A percentile compares a stretch with the other conserved stretches of the same genome.
phyloP scores from a whole-genome alignment of 345 rosid species.

The Melaleuca quinquenervia region DNA sequence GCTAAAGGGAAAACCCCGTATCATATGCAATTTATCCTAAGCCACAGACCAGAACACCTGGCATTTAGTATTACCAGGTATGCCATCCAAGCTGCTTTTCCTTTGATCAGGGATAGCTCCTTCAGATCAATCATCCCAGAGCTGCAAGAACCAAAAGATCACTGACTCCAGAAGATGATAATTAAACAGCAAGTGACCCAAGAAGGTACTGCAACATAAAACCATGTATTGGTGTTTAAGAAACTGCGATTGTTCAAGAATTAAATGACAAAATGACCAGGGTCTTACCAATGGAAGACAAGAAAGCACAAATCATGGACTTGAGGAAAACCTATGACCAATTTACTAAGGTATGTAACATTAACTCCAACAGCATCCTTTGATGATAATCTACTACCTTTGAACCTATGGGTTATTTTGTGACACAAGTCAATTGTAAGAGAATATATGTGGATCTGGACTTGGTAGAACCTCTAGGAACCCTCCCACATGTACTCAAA shows the following conservation, averaged over 20 bases:
- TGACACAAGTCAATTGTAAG: neutral
- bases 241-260: neutral
- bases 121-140: conserved; percentile 22
- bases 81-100: conserved; percentile 95
- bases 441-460: neutral
- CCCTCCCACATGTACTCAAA: neutral
- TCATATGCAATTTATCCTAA: neutral
- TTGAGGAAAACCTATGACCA: neutral
- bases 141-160: conserved; percentile 8
- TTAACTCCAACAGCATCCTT: neutral
- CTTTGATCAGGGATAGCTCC: conserved; percentile 49
- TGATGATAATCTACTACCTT: neutral
- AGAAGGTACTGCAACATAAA: neutral
- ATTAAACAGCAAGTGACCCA: neutral
- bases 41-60: neutral
- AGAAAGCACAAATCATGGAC: neutral
- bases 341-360: neutral
- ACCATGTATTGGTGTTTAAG: neutral
- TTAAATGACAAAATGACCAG: neutral
- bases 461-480: neutral
- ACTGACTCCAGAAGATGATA: neutral
- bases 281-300: neutral
- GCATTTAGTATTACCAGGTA: conserved; percentile 47
- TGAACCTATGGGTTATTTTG: neutral
- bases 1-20: neutral